Percentiles rank a stretch among this genome's conserved stretches.
Conservation (phyloP, 2,329 filamentous ascomycete genomes). For the Verticillium albo-atrum region DNA sequence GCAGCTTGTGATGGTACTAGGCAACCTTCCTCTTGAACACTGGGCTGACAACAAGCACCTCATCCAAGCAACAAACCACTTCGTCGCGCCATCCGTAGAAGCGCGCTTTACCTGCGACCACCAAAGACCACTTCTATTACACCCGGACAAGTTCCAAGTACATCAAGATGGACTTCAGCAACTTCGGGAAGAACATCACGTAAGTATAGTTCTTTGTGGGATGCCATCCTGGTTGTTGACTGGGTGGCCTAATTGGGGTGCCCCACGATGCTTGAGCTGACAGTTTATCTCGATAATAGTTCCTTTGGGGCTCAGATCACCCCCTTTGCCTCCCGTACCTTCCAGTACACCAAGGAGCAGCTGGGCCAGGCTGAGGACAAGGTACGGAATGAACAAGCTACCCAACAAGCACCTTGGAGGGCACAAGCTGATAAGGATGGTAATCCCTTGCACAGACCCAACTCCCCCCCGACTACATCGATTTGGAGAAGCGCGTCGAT, state of each 20-base stretch:
- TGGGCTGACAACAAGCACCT: background rate
- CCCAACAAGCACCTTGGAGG: constrained; percentile 2
- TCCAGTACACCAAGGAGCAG: constrained; percentile 98
- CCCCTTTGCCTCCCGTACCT: constrained; percentile 87
- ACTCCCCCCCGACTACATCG: constrained; percentile 94
- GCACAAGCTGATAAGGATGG: background rate
- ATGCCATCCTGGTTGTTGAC: too few relatives aligned
- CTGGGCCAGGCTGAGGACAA: constrained; percentile 93
- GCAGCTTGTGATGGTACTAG: background rate
- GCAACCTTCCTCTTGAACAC: background rate
- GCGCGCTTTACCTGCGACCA: background rate
- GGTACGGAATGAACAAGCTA: constrained; percentile 40
- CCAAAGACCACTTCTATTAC: background rate
- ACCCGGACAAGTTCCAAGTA: background rate
- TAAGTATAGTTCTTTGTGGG: constrained; percentile 24
- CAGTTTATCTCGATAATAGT: constrained; percentile 26
- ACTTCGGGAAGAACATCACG: constrained; percentile 52
- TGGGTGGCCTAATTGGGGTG: constrained; percentile 3
- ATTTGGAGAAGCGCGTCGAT: constrained; percentile 98
- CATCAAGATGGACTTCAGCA: constrained; percentile 52
- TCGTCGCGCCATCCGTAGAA: background rate
- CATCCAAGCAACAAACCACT: background rate
- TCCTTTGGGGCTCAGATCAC: constrained; percentile 76
- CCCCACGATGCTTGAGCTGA: constrained; percentile 1
- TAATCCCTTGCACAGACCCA: constrained; percentile 69